These are phyloP conservation scores for Prinsepia uniflora DNA, from an alignment of 306 rosid genomes.

Conservation along the genomic window DNA sequence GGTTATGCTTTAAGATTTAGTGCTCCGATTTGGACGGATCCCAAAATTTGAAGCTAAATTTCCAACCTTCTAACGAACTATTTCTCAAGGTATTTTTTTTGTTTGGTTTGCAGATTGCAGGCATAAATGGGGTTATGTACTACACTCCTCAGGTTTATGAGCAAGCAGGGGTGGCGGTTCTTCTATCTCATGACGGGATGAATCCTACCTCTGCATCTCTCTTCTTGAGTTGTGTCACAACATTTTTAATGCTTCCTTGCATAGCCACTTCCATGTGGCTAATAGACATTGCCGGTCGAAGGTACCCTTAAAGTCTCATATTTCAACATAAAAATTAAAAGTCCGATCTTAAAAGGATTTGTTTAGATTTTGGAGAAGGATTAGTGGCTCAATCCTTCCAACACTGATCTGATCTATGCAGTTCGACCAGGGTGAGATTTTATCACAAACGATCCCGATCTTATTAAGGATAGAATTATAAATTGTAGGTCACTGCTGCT, in stretches of 20 bases:
- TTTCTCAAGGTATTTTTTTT: not conserved
- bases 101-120: slow-evolving; percentile 45
- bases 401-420: too few species aligned
- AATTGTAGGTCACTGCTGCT: slow-evolving; percentile 48
- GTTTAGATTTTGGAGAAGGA: too few species aligned
- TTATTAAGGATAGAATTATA: too few species aligned
- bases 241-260: slow-evolving; percentile 80
- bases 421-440: too few species aligned
- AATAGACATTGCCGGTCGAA: slow-evolving; percentile 71
- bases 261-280: slow-evolving; percentile 54
- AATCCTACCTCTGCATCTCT: slow-evolving; percentile 50
- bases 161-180: slow-evolving; percentile 49
- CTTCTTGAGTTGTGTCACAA: slow-evolving; percentile 44
- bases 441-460: too few species aligned
- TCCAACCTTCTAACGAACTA: too few species aligned
- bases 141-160: slow-evolving; percentile 69
- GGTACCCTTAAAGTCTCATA: slow-evolving; percentile 34
- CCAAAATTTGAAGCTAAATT: too few species aligned
- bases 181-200: slow-evolving; percentile 53
- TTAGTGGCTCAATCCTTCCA: too few species aligned
- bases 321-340: too few species aligned
- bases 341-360: too few species aligned
- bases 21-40: too few species aligned
- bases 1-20: too few species aligned
- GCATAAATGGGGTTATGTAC: slow-evolving; percentile 70